phyloP scores from a whole-genome alignment of 1,284 basidiomycete species.

The Ceratobasidium sp. region DNA sequence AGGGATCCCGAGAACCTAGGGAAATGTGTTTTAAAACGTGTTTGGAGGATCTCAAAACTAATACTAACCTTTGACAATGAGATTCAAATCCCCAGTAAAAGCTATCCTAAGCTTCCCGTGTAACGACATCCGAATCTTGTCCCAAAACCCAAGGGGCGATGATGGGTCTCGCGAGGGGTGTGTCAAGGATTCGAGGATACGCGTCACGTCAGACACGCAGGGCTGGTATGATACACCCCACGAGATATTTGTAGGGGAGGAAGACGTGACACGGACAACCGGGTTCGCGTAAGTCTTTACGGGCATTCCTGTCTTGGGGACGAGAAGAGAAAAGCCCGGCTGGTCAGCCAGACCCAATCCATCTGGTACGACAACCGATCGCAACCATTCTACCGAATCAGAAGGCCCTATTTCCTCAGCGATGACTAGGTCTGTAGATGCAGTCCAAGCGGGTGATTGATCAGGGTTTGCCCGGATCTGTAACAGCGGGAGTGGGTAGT shows the following conservation, averaged over 20 bases:
- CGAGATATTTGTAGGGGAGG: constrained; percentile 77
- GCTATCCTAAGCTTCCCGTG: constrained; percentile 84
- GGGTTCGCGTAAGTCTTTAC: constrained; percentile 93
- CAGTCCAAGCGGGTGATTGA: constrained; percentile 65
- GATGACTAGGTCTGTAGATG: constrained; percentile 85
- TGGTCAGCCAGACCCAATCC: constrained; percentile 54
- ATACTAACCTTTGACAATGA: constrained; percentile 83
- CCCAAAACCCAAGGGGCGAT: constrained; percentile 93
- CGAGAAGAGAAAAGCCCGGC: constrained; percentile 68
- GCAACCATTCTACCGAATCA: constrained; percentile 77
- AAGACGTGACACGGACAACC: constrained; percentile 71
- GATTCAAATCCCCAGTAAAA: constrained; percentile 79
- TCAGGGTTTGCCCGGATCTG: constrained; percentile 64
- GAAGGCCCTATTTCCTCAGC: constrained; percentile 88
- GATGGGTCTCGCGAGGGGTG: constrained; percentile 88
- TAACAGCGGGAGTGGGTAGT: constrained; percentile 79
- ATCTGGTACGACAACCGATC: constrained; percentile 69
- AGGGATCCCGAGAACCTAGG: constrained; percentile 87
- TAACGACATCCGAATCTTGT: constrained; percentile 86
- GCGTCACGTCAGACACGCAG: constrained; percentile 87
- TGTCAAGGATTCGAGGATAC: constrained; percentile 84
- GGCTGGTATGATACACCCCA: constrained; percentile 94
- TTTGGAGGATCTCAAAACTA: not conserved
- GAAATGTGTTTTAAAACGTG: constrained; percentile 49
- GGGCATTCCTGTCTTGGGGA: constrained; percentile 95